Conservation (phyloP, 148 eudicot genomes). For the Diospyros kaki region DNA sequence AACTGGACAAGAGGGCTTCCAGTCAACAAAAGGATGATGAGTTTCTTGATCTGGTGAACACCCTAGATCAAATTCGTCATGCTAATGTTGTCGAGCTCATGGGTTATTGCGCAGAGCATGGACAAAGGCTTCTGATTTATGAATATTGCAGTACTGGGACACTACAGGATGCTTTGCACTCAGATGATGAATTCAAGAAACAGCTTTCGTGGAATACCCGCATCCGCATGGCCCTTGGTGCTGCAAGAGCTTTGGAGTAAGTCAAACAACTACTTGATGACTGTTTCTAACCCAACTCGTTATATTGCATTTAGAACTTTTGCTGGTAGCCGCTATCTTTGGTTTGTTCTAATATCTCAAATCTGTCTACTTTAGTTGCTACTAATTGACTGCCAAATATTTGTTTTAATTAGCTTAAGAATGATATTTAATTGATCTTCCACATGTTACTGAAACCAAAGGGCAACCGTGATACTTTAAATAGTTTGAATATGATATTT, state of each 20-base stretch:
- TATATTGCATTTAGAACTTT: not conserved
- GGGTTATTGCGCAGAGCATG: constrained; percentile 89
- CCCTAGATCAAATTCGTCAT: constrained; percentile 76
- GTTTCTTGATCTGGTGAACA: constrained; percentile 75
- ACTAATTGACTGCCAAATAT: no score
- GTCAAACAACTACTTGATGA: constrained; percentile 19
- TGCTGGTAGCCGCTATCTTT: not conserved
- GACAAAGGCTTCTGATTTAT: constrained; percentile 77
- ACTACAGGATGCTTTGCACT: constrained; percentile 78
- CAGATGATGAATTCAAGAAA: constrained; percentile 74
- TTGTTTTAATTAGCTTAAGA: no score
- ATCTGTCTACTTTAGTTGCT: no score
- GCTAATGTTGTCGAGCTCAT: constrained; percentile 79
- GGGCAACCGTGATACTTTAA: no score
- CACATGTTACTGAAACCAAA: not conserved
- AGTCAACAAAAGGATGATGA: constrained; percentile 71
- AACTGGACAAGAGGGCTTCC: constrained; percentile 68
- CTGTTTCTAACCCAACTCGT: not conserved
- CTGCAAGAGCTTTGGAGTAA: constrained; percentile 97
- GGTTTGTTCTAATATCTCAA: no score
- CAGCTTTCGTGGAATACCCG: constrained; percentile 82
- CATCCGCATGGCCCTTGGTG: constrained; percentile 87
- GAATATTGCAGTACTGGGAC: constrained; percentile 81
- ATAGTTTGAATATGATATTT: no score
- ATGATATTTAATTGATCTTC: not conserved